phyloP scores from a whole-genome alignment of 305 asterid genomes.

The Fraxinus albicans region DNA sequence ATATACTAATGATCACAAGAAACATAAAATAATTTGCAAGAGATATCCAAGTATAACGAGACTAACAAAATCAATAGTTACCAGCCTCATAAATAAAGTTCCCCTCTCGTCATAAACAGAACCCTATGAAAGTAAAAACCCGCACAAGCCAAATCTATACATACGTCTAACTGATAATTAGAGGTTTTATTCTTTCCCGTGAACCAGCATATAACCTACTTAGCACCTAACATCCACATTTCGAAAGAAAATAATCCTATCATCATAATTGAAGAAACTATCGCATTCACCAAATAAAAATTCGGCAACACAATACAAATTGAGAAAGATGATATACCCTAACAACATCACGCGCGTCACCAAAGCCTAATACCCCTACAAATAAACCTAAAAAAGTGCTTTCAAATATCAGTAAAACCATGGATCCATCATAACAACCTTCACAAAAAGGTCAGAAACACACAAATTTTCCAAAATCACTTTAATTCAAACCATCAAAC shows the following conservation, averaged over 20 bases:
- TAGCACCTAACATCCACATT: not conserved
- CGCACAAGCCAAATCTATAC: not conserved
- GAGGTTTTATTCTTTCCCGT: not conserved
- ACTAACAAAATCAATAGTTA: not conserved
- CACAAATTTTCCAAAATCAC: not conserved
- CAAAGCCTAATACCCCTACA: not conserved
- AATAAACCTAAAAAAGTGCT: not conserved
- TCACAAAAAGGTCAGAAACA: not conserved
- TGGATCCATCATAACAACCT: not conserved
- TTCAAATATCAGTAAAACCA: not conserved
- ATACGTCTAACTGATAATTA: not conserved
- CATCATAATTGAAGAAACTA: not conserved
- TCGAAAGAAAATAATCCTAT: not conserved
- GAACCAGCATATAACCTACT: not conserved
- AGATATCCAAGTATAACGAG: not conserved
- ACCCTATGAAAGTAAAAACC: not conserved
- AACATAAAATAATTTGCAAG: not conserved
- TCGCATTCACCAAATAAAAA: not conserved
- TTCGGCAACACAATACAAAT: not conserved
- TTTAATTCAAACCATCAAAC: not conserved
- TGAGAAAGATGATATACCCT: not conserved
- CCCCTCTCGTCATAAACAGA: not conserved
- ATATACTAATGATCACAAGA: not conserved
- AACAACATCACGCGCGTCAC: not conserved
- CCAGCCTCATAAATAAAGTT: not conserved